These are phyloP conservation scores for Alternaria sp. DNA, from an alignment of 2,329 filamentous ascomycete genomes.

Conservation along the genomic window DNA sequence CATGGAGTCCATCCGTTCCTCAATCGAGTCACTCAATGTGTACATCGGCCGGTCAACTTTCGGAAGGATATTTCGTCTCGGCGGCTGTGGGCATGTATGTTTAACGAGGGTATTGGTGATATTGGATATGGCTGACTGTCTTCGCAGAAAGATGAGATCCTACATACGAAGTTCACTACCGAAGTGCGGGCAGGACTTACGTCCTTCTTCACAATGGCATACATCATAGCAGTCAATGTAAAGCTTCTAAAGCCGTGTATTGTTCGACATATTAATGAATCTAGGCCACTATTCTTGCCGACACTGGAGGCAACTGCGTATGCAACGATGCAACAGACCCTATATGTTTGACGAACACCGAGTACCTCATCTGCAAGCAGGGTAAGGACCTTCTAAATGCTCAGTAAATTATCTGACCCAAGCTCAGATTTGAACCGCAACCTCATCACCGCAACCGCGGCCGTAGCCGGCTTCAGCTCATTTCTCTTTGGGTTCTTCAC, in stretches of 20 bases:
- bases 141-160: slow-evolving; percentile 71
- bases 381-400: slow-evolving; percentile 27
- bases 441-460: slow-evolving; percentile 83
- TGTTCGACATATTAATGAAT: slow-evolving; percentile 18
- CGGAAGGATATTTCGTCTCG: slow-evolving; percentile 71
- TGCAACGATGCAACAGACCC: slow-evolving; percentile 63
- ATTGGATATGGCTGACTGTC: slow-evolving; percentile 16
- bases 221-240: slow-evolving; percentile 46
- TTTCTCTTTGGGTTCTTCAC: slow-evolving; percentile 84
- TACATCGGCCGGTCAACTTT: slow-evolving; percentile 47
- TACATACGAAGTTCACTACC: slow-evolving; percentile 80
- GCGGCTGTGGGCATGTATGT: slow-evolving; percentile 83
- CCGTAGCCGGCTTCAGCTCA: slow-evolving; percentile 78
- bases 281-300: slow-evolving; percentile 51
- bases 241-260: neutral
- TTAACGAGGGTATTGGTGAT: neutral
- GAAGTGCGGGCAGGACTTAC: slow-evolving; percentile 84
- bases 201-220: slow-evolving; percentile 65
- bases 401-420: neutral
- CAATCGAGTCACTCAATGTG: slow-evolving; percentile 33
- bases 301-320: slow-evolving; percentile 78
- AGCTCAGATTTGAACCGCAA: slow-evolving; percentile 71
- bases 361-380: slow-evolving; percentile 68
- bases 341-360: slow-evolving; percentile 63
- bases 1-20: slow-evolving; percentile 37